phyloP scores from a whole-genome alignment of 495 filamentous ascomycete species.

The Acidomyces sp. region DNA sequence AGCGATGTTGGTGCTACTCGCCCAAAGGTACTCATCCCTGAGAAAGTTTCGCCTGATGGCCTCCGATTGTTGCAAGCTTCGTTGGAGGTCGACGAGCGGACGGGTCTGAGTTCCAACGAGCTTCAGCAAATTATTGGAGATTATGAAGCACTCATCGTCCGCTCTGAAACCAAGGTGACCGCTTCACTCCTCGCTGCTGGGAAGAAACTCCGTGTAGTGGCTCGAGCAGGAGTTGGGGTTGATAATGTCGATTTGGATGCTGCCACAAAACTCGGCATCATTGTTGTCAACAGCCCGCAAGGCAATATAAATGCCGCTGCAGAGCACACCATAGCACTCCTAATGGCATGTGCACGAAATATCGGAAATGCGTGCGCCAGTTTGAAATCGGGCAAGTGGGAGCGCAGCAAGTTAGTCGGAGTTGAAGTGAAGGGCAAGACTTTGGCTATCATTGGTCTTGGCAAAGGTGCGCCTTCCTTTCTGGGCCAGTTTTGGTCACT shows the following conservation, averaged over 20 bases:
- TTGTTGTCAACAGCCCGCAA: conserved; percentile 56
- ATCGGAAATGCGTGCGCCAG: conserved; percentile 45
- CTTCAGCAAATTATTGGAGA: conserved; percentile 44
- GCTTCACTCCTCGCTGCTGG: conserved; percentile 44
- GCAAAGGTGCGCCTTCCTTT: conserved; percentile 39
- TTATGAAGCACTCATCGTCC: conserved; percentile 57
- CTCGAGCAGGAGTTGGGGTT: conserved; percentile 59
- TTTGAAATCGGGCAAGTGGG: conserved; percentile 52
- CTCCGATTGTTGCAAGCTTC: conserved; percentile 43
- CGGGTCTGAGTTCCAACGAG: conserved; percentile 41
- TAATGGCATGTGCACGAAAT: conserved; percentile 54
- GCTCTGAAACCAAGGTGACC: conserved; percentile 60
- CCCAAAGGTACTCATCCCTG: conserved; percentile 53
- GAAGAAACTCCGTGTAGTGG: conserved; percentile 53
- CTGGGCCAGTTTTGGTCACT: too few relatives aligned
- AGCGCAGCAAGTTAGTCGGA: conserved; percentile 53
- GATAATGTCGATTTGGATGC: conserved; percentile 61
- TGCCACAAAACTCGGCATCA: conserved; percentile 51
- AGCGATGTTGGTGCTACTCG: conserved; percentile 14
- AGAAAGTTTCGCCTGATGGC: conserved; percentile 62
- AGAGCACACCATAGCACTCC: conserved; percentile 47
- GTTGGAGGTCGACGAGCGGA: conserved; percentile 47
- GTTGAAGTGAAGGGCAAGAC: conserved; percentile 59
- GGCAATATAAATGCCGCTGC: conserved; percentile 62
- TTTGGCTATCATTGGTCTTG: conserved; percentile 53